These are phyloP conservation scores for Aspergillus conjunctus DNA, from an alignment of 495 filamentous ascomycete genomes.

Conservation along the genomic window DNA sequence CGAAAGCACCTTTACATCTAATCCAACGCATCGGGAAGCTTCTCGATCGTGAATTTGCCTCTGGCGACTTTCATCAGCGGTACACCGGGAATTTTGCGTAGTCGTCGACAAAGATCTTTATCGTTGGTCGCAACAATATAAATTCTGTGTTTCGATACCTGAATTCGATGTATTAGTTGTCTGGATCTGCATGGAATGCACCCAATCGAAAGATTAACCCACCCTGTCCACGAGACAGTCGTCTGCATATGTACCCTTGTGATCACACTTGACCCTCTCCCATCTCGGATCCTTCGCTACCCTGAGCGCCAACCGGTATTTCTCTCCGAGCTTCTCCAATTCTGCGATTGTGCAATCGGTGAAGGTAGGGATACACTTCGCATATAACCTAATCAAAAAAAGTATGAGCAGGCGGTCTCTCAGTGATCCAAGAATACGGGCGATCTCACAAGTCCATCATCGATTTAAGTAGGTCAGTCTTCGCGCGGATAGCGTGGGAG, in stretches of 20 bases:
- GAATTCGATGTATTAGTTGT: slow-evolving; percentile 1
- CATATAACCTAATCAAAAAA: slow-evolving; percentile 54
- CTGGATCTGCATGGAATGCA: not conserved
- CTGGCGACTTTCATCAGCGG: slow-evolving; percentile 70
- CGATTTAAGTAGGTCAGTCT: slow-evolving; percentile 80
- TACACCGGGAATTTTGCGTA: slow-evolving; percentile 55
- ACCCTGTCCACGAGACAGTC: slow-evolving; percentile 92
- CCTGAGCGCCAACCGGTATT: slow-evolving; percentile 85
- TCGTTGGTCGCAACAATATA: slow-evolving; percentile 94
- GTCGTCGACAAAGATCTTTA: slow-evolving; percentile 69
- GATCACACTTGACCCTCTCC: slow-evolving; percentile 80
- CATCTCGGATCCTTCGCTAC: slow-evolving; percentile 93
- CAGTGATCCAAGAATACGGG: slow-evolving; percentile 48
- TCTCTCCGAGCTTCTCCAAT: slow-evolving; percentile 86
- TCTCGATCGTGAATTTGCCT: slow-evolving; percentile 91
- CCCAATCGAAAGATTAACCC: slow-evolving; percentile 40
- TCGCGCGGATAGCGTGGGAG: slow-evolving; percentile 84
- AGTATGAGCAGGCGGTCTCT: slow-evolving; percentile 63
- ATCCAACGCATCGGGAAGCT: slow-evolving; percentile 76
- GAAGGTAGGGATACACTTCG: slow-evolving; percentile 55
- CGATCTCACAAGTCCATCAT: slow-evolving; percentile 71
- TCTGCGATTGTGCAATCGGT: slow-evolving; percentile 64
- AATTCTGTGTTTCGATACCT: slow-evolving; percentile 65
- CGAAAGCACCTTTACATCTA: slow-evolving; percentile 25
- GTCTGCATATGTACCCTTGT: slow-evolving; percentile 92